These are phyloP conservation scores for Phytopythium helicoides DNA, from an alignment of 352 stramenopile genomes.

Conservation along the genomic window DNA sequence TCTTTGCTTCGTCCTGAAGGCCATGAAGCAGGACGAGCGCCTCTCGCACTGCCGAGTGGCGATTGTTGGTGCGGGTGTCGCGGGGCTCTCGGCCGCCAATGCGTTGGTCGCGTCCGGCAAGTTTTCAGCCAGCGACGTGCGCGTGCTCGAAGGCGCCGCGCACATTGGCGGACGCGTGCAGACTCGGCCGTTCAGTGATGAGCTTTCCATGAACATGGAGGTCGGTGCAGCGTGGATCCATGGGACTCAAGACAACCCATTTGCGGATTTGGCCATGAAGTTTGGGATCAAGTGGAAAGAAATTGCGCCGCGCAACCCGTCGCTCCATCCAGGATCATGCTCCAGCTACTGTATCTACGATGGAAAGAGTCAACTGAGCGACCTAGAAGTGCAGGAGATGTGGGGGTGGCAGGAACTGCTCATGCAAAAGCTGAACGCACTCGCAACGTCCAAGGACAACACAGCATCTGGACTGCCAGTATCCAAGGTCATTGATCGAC, in stretches of 20 bases:
- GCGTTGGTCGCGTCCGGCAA: conserved; percentile 32
- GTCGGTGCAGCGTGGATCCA: conserved; percentile 68
- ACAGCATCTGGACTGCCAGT: conserved; percentile 13
- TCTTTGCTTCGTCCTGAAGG: no score
- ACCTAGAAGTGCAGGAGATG: conserved; percentile 27
- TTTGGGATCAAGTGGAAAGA: conserved; percentile 47
- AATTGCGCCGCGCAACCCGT: conserved; percentile 59
- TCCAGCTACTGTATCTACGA: conserved; percentile 42
- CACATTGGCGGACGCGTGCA: conserved; percentile 58
- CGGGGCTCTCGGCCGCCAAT: conserved; percentile 43
- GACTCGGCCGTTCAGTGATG: conserved; percentile 43
- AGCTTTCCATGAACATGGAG: conserved; percentile 45
- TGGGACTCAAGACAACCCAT: conserved; percentile 39
- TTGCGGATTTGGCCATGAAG: conserved; percentile 33
- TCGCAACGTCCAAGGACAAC: conserved; percentile 23
- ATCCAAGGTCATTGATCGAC: conserved; percentile 31
- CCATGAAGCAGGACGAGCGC: no score
- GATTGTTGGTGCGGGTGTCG: conserved; percentile 49
- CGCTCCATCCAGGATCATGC: conserved; percentile 53
- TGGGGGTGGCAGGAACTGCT: conserved; percentile 47
- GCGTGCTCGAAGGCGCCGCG: conserved; percentile 43
- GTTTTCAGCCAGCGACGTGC: conserved; percentile 33
- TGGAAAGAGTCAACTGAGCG: conserved; percentile 19
- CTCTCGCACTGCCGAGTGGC: conserved; percentile 37
- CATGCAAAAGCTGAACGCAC: conserved; percentile 38